Conservation (phyloP, 257 asterid species). For the Solanum chaucha region DNA sequence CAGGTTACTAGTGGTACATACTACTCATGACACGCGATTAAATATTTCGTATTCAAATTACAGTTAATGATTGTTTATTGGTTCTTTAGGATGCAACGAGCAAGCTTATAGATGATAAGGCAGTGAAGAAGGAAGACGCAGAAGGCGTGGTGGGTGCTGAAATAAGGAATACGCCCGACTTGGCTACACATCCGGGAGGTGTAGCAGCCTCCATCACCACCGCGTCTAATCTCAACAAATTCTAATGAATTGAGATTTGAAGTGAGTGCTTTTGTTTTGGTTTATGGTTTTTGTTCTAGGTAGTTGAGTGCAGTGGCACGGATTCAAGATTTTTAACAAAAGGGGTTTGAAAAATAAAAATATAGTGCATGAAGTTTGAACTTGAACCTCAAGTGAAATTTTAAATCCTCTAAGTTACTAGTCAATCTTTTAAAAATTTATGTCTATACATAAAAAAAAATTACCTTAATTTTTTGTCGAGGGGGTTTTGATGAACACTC, state of each 20-base stretch:
- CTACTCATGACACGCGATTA: not conserved
- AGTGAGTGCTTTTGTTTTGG: not conserved
- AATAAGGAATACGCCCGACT: constrained; percentile 27
- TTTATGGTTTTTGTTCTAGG: not conserved
- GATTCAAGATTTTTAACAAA: not conserved
- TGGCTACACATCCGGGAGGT: constrained; percentile 37
- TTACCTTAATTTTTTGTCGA: too few species aligned
- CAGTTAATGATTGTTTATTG: too few species aligned
- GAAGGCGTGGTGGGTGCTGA: constrained; percentile 41
- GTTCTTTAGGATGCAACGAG: constrained; percentile 36
- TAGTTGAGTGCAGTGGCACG: not conserved
- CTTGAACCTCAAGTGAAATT: too few species aligned
- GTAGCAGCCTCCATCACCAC: constrained; percentile 43
- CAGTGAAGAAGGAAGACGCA: constrained; percentile 54
- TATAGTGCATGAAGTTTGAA: too few species aligned
- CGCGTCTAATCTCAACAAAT: constrained; percentile 33
- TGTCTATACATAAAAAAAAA: too few species aligned
- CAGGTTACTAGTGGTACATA: not conserved
- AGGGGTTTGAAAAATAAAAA: too few species aligned
- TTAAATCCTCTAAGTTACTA: too few species aligned
- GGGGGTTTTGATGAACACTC: not conserved
- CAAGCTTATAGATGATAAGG: constrained; percentile 31
- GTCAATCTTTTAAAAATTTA: not conserved
- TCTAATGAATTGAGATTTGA: not conserved
- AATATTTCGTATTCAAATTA: not conserved